Base-by-base conservation (phyloP, 805 yeast species). In the Osmozyma mogii region DNA sequence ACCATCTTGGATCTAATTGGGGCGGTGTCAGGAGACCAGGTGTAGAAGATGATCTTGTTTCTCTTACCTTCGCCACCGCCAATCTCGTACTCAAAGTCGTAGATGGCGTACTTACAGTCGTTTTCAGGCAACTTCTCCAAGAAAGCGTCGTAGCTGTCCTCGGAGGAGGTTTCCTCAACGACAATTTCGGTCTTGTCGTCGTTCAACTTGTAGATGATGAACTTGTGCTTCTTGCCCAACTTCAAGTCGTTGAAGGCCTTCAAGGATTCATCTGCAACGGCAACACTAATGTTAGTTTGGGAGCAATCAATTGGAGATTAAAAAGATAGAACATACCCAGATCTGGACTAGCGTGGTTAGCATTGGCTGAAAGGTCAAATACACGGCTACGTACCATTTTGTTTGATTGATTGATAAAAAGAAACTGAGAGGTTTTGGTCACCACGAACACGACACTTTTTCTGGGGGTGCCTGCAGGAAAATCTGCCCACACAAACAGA, bases 1-100 rank as follows among this genome's bases (percentile, higher is more conserved):
- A 89, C 83, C 98, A 92, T 92, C 82, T 92, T 92, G 49, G 87
- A 61, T 70, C 94, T 82, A 52, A 92, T 78, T 39, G 92, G 85
- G 32, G 97, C 96, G 39, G 94, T 84, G 58, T 92, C 98, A 51
- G 98, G 98, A 40, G 96, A 78, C 98, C 98, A 92, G 45, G 92
- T 83, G 69, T 55, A 65, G 62, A 67, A 76, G 25, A 75, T 68
- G 40, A 76, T 70, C 58, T 75, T 78, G 43, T 78, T 74, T 71
- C 95, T 83, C 73, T 85, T 87, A 58, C 98, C 98, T 64, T 89
- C 97, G 49, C 85, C 88, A 30, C 74, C 76, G 44, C 81, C 75
- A 37, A 84, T 67, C 61, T 87, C 95, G 64, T 88, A 92, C 68
- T 89, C 96, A 50, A 92, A 89, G 66, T 89, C 97, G 66, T 85